Evolutionary conservation across 2,329 filamentous ascomycete species (phyloP), one percentile per base, ranked within the genome.

Genomic region (Fusarium pininemorale): DNA sequence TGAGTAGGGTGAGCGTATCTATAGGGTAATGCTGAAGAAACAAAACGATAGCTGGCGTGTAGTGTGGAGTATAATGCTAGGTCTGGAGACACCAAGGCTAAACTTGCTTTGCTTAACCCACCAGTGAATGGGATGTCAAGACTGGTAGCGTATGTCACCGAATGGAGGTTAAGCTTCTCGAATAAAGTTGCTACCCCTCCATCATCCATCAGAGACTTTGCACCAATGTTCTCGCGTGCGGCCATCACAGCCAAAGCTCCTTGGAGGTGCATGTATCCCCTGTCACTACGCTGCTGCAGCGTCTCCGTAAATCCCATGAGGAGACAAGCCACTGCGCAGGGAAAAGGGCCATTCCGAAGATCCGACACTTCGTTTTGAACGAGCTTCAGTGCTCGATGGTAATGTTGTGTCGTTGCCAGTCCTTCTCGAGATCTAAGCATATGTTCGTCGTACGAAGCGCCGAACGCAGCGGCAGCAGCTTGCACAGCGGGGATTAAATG

Each of bases 91-190:
- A 48, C 20, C 1, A 48, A 69, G 1, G 41, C 6, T 5, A 26
- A n/a, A 0, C 26, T n/a, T 42, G 13, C 9, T 2, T 41, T 16
- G 24, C 5, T 26, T 4, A 5, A 26, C 1, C 37, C 18, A 4
- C 37, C 18, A 4, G 64, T 20, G 1, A 69, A 32, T 15, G 71
- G 35, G 18, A 63, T 42, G 4, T 72, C 20, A 5, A 35, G n/a
- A 20, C 54, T 55, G 1, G 63, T 16, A 7, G 64, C 51, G 11
- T 74, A 75, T 8, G 72, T 74, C 5, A 69, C 64, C 0, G 63
- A 44, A 42, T 75, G 71, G 8, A 75, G 71, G 20, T 66, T 69
- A 3, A 75, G 42, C 9, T 75, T 75, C 22, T 59, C 47, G 6
- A 74, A 57, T 3, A 75, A 26, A 5, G 42, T 53, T 2, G 68